phyloP scores from a whole-genome alignment of 768 basidiomycete species.

The Naganishia vaughanmartiniae region DNA sequence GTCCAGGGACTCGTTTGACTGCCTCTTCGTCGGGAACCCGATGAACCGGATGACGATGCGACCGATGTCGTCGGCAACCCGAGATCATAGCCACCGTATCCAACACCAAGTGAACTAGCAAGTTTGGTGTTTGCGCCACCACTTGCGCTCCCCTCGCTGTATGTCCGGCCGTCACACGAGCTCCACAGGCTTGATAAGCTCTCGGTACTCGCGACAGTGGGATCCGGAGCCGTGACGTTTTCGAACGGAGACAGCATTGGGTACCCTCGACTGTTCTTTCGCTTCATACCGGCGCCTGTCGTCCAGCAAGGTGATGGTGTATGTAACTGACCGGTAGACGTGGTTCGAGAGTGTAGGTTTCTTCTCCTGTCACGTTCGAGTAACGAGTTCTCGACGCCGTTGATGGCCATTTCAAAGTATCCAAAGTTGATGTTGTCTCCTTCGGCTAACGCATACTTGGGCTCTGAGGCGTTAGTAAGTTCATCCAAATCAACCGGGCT shows the following conservation, averaged over 20 bases:
- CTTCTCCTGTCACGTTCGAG: slow-evolving; percentile 29
- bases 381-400: slow-evolving; percentile 26
- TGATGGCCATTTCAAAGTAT: slow-evolving; percentile 31
- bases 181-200: slow-evolving; percentile 30
- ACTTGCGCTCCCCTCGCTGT: slow-evolving; percentile 18
- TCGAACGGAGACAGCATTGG: slow-evolving; percentile 6
- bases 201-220: slow-evolving; percentile 24
- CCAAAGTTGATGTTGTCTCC: slow-evolving; percentile 30
- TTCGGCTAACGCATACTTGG: not conserved
- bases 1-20: slow-evolving; percentile 15
- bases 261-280: slow-evolving; percentile 24
- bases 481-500: slow-evolving; percentile 21
- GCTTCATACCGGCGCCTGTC: slow-evolving; percentile 26
- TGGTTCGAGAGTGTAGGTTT: slow-evolving; percentile 12
- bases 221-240: slow-evolving; percentile 2
- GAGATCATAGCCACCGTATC: slow-evolving; percentile 24
- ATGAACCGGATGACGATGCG: slow-evolving; percentile 15
- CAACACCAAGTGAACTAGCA: not conserved
- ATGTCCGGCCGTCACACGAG: slow-evolving; percentile 27
- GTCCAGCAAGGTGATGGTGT: not conserved
- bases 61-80: slow-evolving; percentile 4
- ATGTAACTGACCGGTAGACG: not conserved
- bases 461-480: not conserved
- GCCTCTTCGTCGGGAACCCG: slow-evolving; percentile 2
- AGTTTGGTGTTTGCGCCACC: not conserved